Percentiles rank a stretch among this genome's conserved stretches.
phyloP scores from a whole-genome alignment of 768 basidiomycete species.

The Rossbeevera mucosa region DNA sequence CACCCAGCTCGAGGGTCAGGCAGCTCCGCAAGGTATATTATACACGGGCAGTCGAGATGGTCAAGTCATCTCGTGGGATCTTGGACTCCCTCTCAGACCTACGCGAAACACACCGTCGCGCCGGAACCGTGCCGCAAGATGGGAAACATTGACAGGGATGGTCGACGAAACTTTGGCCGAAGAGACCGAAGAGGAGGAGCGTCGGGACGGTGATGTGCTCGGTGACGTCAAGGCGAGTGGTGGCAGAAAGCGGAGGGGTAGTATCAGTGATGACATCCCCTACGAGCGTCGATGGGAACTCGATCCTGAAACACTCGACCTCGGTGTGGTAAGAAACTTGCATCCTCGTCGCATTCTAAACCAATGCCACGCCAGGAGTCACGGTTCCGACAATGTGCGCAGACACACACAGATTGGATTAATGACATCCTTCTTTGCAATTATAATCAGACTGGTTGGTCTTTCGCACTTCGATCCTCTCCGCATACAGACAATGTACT shows the following conservation, averaged over 20 bases:
- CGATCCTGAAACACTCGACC: slow-evolving; percentile 50
- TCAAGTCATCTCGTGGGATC: slow-evolving; percentile 82
- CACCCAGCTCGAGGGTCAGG: slow-evolving; percentile 65
- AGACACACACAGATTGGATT: slow-evolving; percentile 93
- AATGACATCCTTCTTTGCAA: slow-evolving; percentile 93
- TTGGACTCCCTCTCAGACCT: slow-evolving; percentile 55
- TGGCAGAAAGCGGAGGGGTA: slow-evolving; percentile 31
- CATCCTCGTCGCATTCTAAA: neutral
- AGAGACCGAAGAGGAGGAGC: slow-evolving; percentile 59
- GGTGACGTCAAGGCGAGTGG: slow-evolving; percentile 58
- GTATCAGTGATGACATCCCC: slow-evolving; percentile 37
- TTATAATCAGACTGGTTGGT: slow-evolving; percentile 78
- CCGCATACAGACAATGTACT: slow-evolving; percentile 5
- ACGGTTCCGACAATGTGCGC: slow-evolving; percentile 81
- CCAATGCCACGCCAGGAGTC: slow-evolving; percentile 38
- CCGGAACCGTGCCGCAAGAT: slow-evolving; percentile 38
- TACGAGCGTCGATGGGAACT: slow-evolving; percentile 79
- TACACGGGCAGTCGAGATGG: slow-evolving; percentile 91
- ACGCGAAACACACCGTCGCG: slow-evolving; percentile 33
- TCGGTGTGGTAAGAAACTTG: slow-evolving; percentile 42
- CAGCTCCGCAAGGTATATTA: slow-evolving; percentile 76
- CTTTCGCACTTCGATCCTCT: neutral
- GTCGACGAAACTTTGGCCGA: slow-evolving; percentile 65
- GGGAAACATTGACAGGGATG: slow-evolving; percentile 88
- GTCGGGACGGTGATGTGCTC: slow-evolving; percentile 71